A percentile compares a stretch with the other conserved stretches of the same genome.
Evolutionary conservation across 148 eudicot genomes (phyloP).

Genomic region (Nepenthes gracilis): DNA sequence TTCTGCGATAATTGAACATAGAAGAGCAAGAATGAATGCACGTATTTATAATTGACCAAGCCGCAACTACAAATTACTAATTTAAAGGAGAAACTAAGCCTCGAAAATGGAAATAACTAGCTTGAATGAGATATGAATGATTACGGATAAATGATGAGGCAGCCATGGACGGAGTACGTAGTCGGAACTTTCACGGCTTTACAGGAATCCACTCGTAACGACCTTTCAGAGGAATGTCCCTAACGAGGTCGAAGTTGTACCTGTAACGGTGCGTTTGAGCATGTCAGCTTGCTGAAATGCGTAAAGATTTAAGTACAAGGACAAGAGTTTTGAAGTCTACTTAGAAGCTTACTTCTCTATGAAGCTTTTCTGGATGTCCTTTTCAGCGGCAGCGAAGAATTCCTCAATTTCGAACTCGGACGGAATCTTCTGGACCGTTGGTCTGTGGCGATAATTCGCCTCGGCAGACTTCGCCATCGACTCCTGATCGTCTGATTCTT

Average conservation of each 20-base stretch:
- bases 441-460: neutral
- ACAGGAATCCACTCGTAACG: conserved; percentile 71
- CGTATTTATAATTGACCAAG: too few relatives aligned
- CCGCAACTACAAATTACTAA: too few relatives aligned
- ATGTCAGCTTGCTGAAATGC: neutral
- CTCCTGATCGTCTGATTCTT: neutral
- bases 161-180: too few relatives aligned
- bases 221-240: conserved; percentile 67
- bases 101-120: too few relatives aligned
- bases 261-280: conserved; percentile 16
- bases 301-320: neutral
- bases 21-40: too few relatives aligned
- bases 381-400: conserved; percentile 70
- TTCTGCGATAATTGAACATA: too few relatives aligned
- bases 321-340: neutral
- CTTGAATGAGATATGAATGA: too few relatives aligned
- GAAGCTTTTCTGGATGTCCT: conserved; percentile 48
- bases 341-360: conserved; percentile 38
- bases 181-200: conserved; percentile 32
- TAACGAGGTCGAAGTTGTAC: conserved; percentile 73
- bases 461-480: neutral
- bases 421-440: conserved; percentile 33
- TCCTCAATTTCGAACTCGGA: conserved; percentile 60
- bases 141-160: too few relatives aligned
- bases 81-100: too few relatives aligned